Evolutionary conservation across 345 rosid species (phyloP).

Genomic region (Odontarrhena argentea): DNA sequence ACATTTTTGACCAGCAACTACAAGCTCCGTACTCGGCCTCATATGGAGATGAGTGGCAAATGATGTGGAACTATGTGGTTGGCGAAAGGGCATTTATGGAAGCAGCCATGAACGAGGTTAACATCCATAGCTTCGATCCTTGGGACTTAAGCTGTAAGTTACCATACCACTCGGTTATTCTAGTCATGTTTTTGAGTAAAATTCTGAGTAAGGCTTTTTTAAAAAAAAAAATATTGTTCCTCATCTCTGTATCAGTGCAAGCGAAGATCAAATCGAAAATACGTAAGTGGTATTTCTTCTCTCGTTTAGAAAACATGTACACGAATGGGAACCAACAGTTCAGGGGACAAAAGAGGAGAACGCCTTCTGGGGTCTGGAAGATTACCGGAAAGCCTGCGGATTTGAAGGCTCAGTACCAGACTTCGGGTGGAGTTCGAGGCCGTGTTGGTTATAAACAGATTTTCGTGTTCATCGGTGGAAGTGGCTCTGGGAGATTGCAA

Average conservation of each 20-base stretch:
- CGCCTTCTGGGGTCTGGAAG: conserved; percentile 47
- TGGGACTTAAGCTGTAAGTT: conserved; percentile 50
- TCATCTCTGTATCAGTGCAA: too few species aligned
- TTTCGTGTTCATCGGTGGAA: too few species aligned
- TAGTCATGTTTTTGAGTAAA: too few species aligned
- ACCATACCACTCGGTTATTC: too few species aligned
- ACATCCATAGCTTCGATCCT: conserved; percentile 52
- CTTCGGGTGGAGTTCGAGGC: neutral
- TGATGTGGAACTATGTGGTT: neutral
- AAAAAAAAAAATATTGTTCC: too few species aligned
- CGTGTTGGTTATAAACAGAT: conserved; percentile 34
- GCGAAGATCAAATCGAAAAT: conserved; percentile 35
- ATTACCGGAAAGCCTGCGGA: conserved; percentile 30
- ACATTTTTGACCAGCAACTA: neutral
- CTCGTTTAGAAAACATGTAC: conserved; percentile 28
- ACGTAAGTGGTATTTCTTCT: conserved; percentile 47
- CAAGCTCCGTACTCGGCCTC: neutral
- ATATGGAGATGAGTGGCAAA: neutral
- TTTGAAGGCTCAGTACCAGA: conserved; percentile 20
- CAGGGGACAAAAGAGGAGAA: conserved; percentile 45
- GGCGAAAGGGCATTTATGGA: conserved; percentile 13
- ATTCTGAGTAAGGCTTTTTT: too few species aligned
- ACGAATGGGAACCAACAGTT: conserved; percentile 25
- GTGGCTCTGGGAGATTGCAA: too few species aligned
- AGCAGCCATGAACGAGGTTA: conserved; percentile 44